These are phyloP conservation scores for Wickerhamiella kazuoi DNA, from an alignment of 805 yeast species.

Conservation along the genomic window DNA sequence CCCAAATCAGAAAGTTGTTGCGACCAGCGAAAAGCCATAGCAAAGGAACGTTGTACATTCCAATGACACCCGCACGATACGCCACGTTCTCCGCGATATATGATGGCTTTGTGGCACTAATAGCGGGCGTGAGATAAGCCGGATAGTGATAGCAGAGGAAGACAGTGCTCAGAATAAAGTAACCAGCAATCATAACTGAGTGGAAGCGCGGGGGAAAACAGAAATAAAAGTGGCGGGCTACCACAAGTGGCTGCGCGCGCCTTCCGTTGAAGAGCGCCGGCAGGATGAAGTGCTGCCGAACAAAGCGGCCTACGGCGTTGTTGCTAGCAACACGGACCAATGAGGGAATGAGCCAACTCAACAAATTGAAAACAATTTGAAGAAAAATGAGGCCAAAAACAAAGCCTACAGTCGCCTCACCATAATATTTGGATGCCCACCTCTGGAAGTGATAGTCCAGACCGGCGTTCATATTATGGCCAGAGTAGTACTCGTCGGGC, in stretches of 20 bases:
- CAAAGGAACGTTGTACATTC: conserved; percentile 27
- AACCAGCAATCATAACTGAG: background rate
- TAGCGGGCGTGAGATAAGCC: background rate
- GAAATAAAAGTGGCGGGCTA: background rate
- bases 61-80: conserved; percentile 6
- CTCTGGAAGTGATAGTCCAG: background rate
- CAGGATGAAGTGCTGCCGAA: conserved; percentile 4
- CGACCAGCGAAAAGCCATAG: conserved; percentile 50
- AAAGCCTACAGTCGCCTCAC: conserved; percentile 4
- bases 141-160: background rate
- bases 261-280: conserved; percentile 1
- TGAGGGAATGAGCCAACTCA: conserved; percentile 6
- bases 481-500: background rate
- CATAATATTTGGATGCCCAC: background rate
- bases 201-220: conserved; percentile 1
- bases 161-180: background rate
- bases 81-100: background rate
- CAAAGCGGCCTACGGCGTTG: conserved; percentile 1
- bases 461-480: background rate
- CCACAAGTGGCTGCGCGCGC: background rate
- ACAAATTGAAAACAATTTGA: conserved; percentile 5
- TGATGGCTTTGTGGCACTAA: background rate
- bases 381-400: conserved; percentile 6
- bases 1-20: conserved; percentile 40
- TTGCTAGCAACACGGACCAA: conserved; percentile 2